Evolutionary conservation across 2,329 filamentous ascomycete species (phyloP), one percentile per base, ranked within the genome.

Genomic region (Colletotrichum echinochloae): DNA sequence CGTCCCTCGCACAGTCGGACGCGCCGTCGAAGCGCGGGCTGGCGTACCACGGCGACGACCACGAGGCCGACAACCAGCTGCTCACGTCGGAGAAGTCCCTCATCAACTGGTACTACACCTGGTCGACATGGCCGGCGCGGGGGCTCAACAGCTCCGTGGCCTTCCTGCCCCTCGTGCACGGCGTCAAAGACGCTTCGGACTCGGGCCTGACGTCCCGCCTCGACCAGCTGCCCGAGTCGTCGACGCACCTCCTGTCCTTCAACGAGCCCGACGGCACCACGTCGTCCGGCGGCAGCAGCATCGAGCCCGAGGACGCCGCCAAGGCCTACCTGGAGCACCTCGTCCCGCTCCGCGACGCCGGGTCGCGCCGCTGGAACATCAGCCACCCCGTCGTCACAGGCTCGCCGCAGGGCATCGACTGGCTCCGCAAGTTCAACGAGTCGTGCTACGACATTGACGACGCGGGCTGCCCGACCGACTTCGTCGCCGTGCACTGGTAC

Each of bases 91-190:
- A 77, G 20, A 75, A 79, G 30, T 83, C 82, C 0, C 75, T 79
- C 8, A 78, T 84, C 16, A 73, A 77, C 0, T 84, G 82, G 82
- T 84, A 84, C 72, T 84, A 82, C 64, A 84, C 81, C 0, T 83
- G 82, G 81, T 82, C 81, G 0, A 77, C 78, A 0, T 76, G 76
- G 68, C 75, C 78, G 1, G 75, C 78, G 0, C 59, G 73, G 1
- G 61, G 71, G 14, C 73, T 79, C 1, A 73, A 75, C n/a, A 62
- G 72, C 16, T 73, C 75, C 1, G 56, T 82, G 23, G 72, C 76
- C 0, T 84, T 83, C 52, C 65, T 83, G 12, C 82, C 82, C 0
- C 74, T 83, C 1, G 74, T 84, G 18, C 81, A 82, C 33, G 78
- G 80, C 8, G 72, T 82, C 28, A 77, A 79, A 39, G 76, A 82